Percentiles rank a stretch among this genome's conserved stretches.
phyloP scores from a whole-genome alignment of 805 yeast genomes.

The Cyberlindnera maclurae region DNA sequence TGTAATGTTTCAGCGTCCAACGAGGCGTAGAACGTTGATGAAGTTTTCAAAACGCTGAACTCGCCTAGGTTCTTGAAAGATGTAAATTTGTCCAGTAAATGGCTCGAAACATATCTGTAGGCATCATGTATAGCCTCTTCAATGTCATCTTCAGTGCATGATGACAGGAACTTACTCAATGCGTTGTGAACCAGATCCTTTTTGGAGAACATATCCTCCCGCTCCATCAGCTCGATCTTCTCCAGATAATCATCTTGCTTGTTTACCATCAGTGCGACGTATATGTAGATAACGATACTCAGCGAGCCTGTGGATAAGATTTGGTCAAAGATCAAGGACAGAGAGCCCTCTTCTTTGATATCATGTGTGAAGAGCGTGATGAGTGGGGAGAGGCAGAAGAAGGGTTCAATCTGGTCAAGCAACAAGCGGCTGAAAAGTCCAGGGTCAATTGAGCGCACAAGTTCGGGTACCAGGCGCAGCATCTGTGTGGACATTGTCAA shows the following conservation, averaged over 20 bases:
- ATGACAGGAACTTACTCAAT: constrained; percentile 23
- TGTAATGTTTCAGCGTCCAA: neutral
- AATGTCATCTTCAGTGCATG: constrained; percentile 20
- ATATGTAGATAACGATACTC: constrained; percentile 49
- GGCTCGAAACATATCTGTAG: constrained; percentile 3
- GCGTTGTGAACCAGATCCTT: constrained; percentile 36
- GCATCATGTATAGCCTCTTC: constrained; percentile 24
- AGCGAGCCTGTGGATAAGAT: constrained; percentile 53
- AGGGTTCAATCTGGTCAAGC: constrained; percentile 43
- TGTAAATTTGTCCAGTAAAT: constrained; percentile 2
- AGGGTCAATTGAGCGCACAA: constrained; percentile 45
- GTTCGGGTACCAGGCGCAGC: constrained; percentile 55
- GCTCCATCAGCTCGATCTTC: constrained; percentile 19
- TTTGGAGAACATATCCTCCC: constrained; percentile 27
- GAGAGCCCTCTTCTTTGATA: constrained; percentile 36
- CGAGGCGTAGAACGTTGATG: constrained; percentile 4
- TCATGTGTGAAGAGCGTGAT: constrained; percentile 80
- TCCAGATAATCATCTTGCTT: constrained; percentile 38
- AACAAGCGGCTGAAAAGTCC: constrained; percentile 29
- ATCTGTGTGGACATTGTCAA: constrained; percentile 62
- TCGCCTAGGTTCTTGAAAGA: constrained; percentile 15
- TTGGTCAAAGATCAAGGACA: constrained; percentile 63
- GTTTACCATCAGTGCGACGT: constrained; percentile 44
- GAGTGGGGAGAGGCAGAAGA: constrained; percentile 68
- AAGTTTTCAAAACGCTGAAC: constrained; percentile 24